Percentiles rank a stretch among this genome's conserved stretches.
Evolutionary conservation across 2,329 filamentous ascomycete genomes (phyloP).

Genomic region (Thelonectria blattea): DNA sequence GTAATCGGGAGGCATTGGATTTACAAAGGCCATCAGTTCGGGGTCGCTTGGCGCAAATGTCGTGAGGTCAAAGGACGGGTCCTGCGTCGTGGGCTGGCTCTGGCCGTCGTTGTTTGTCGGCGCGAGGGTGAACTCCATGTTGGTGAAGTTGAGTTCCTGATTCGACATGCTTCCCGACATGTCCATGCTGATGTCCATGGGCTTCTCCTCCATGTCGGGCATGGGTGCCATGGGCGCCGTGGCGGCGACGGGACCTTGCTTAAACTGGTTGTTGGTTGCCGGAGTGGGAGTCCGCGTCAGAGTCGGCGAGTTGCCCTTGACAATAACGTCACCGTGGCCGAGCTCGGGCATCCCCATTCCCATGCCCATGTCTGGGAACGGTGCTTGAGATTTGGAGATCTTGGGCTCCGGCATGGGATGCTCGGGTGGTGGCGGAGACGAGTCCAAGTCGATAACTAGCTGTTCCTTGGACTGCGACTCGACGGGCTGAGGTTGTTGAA

Average conservation of each 20-base stretch:
- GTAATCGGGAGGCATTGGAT: conserved; percentile 38
- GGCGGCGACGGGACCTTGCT: conserved; percentile 38
- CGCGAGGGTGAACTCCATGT: conserved; percentile 63
- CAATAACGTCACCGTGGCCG: conserved; percentile 22
- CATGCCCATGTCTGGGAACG: conserved; percentile 64
- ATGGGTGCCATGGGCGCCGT: conserved; percentile 37
- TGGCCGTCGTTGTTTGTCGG: conserved; percentile 45
- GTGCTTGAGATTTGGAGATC: conserved; percentile 53
- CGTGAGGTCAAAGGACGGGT: conserved; percentile 53
- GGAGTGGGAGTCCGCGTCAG: conserved; percentile 20
- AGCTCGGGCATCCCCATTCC: conserved; percentile 48
- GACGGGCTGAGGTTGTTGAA: conserved; percentile 39
- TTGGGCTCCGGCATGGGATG: conserved; percentile 45
- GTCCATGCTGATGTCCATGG: conserved; percentile 32
- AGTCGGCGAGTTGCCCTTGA: conserved; percentile 33
- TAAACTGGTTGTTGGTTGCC: conserved; percentile 36
- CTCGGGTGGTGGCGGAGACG: conserved; percentile 41
- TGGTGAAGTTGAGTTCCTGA: conserved; percentile 58
- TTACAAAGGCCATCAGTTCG: conserved; percentile 41
- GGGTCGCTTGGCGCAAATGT: conserved; percentile 48
- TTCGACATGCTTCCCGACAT: conserved; percentile 29
- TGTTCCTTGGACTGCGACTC: conserved; percentile 46
- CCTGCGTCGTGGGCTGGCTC: conserved; percentile 36
- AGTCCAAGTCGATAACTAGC: conserved; percentile 46
- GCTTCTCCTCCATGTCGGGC: conserved; percentile 37